Evolutionary conservation across 1,284 basidiomycete species (phyloP).

Genomic region (Waitea zeae): DNA sequence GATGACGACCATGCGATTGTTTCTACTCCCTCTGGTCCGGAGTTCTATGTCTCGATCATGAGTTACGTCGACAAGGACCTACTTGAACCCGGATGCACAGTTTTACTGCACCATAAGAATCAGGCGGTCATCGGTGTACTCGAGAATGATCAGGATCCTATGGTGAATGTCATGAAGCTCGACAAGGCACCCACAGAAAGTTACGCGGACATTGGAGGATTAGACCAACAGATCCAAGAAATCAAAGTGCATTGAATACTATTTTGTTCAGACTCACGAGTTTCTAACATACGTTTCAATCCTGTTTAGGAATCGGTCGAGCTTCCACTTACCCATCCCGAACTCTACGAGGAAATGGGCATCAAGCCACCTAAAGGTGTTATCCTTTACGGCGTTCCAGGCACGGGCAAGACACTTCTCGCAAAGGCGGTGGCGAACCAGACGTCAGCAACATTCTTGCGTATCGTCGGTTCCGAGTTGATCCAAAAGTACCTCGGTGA

Average conservation of each 20-base stretch:
- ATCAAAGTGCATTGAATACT: constrained; percentile 57
- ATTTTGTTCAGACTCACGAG: constrained; percentile 4
- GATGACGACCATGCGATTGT: constrained; percentile 99
- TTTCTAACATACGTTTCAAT: no score
- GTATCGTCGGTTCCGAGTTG: constrained; percentile 94
- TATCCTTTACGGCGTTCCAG: constrained; percentile 96
- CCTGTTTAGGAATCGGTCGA: constrained; percentile 82
- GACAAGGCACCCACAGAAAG: constrained; percentile 98
- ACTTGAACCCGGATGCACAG: constrained; percentile 91
- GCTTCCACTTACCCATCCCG: constrained; percentile 93
- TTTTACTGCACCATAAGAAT: constrained; percentile 93
- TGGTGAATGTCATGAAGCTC: constrained; percentile 98
- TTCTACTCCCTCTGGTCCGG: constrained; percentile 87
- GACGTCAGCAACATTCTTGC: constrained; percentile 96
- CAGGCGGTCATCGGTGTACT: constrained; percentile 93
- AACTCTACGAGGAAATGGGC: constrained; percentile 99
- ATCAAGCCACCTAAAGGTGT: constrained; percentile 98
- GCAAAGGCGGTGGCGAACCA: constrained; percentile 99
- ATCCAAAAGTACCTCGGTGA: constrained; percentile 99
- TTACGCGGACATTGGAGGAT: constrained; percentile 95
- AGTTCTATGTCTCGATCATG: constrained; percentile 98
- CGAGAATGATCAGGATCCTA: constrained; percentile 92
- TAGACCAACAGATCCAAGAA: constrained; percentile 95
- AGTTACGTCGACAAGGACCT: constrained; percentile 98
- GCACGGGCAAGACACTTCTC: constrained; percentile 95